A percentile compares a stretch with the other conserved stretches of the same genome.
These are phyloP conservation scores for Kuraishia capsulata DNA, from an alignment of 805 yeast genomes.

Conservation along the genomic window DNA sequence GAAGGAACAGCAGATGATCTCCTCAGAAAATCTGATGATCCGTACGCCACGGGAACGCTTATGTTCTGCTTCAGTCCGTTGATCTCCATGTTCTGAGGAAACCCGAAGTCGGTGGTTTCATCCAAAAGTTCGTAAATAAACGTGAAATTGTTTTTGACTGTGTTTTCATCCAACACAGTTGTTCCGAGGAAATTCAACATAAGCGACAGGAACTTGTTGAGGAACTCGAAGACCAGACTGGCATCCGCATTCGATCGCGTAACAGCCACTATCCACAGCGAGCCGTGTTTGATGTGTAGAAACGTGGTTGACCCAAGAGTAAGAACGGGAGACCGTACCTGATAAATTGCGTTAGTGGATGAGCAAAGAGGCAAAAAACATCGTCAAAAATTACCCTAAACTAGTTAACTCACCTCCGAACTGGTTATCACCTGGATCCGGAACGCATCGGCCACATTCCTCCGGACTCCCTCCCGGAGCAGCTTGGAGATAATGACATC, in stretches of 20 bases:
- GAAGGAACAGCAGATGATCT: neutral
- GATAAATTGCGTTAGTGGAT: neutral
- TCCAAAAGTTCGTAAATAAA: constrained; percentile 70
- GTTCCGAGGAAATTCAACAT: constrained; percentile 22
- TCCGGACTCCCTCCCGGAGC: constrained; percentile 64
- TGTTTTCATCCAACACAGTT: constrained; percentile 29
- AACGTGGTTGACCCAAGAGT: constrained; percentile 93
- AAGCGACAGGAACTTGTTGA: constrained; percentile 51
- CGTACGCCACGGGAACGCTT: constrained; percentile 5
- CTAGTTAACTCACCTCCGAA: constrained; percentile 34
- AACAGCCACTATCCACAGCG: constrained; percentile 81
- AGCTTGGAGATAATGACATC: constrained; percentile 73
- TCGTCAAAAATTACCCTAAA: too few species aligned
- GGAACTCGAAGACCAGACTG: constrained; percentile 67
- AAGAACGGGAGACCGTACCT: constrained; percentile 57
- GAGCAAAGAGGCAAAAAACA: neutral
- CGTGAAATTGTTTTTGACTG: constrained; percentile 57
- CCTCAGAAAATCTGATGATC: constrained; percentile 1
- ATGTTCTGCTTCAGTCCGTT: constrained; percentile 27
- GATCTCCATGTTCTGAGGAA: constrained; percentile 57
- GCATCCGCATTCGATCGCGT: constrained; percentile 85
- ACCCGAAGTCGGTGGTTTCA: constrained; percentile 70
- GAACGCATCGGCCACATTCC: constrained; percentile 79
- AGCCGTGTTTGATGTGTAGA: constrained; percentile 55
- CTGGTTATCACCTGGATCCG: constrained; percentile 84